These are phyloP conservation scores for Plasmodium vivax DNA, from an alignment of 169 alveolate species.

Conservation along the genomic window DNA sequence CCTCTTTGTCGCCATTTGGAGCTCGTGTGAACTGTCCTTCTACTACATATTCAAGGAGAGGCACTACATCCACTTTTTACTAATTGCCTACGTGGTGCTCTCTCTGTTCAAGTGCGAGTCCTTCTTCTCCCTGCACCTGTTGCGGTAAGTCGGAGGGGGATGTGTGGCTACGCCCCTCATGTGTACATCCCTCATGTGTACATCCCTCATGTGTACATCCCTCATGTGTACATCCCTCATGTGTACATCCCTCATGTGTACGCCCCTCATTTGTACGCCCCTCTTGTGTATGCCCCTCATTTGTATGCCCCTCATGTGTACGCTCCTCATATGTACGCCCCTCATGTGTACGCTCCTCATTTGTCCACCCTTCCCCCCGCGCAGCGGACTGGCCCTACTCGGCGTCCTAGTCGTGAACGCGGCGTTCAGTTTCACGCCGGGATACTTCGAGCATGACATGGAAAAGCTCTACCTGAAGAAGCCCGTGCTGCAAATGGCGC, in stretches of 20 bases:
- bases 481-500: neutral
- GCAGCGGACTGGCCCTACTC: constrained; percentile 7
- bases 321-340: neutral
- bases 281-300: neutral
- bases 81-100: constrained; percentile 8
- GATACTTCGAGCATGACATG: constrained; percentile 19
- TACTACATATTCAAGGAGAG: constrained; percentile 15
- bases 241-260: neutral
- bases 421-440: neutral
- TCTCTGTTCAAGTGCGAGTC: neutral
- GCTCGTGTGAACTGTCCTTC: constrained; percentile 18
- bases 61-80: constrained; percentile 22
- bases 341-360: neutral
- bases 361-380: neutral
- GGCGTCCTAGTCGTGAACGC: neutral
- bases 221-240: neutral
- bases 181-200: neutral
- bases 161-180: neutral
- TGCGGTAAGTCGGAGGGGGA: constrained; percentile 9
- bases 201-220: neutral
- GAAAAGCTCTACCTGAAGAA: constrained; percentile 32
- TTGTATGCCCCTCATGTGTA: neutral
- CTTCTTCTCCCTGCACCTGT: neutral
- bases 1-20: constrained; percentile 28
- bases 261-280: no score